Evolutionary conservation across 2,329 filamentous ascomycete species (phyloP).

Genomic region (Verticillium nubilum): DNA sequence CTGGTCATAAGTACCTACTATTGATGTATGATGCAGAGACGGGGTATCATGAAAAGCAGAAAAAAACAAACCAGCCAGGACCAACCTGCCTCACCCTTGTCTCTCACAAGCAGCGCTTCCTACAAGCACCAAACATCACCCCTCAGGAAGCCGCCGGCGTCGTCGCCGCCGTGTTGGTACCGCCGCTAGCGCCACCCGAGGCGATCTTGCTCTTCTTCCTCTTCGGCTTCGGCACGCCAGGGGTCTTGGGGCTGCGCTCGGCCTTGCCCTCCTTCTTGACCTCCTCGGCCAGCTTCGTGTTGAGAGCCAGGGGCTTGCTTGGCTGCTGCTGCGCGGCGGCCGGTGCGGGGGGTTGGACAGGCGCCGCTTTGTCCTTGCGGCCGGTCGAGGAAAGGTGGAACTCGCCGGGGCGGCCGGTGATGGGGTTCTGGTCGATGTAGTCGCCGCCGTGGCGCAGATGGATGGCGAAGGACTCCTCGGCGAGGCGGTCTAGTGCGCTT

Average conservation of each 20-base stretch:
- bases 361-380: conserved; percentile 35
- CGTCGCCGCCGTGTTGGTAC: neutral
- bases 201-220: conserved; percentile 42
- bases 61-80: neutral
- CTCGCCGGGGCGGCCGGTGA: conserved; percentile 59
- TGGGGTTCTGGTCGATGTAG: conserved; percentile 64
- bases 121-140: neutral
- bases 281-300: conserved; percentile 34
- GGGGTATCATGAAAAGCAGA: neutral
- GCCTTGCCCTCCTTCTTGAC: conserved; percentile 40
- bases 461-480: conserved; percentile 53
- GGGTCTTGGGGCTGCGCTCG: conserved; percentile 37
- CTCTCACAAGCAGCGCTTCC: neutral
- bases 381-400: conserved; percentile 61
- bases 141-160: neutral
- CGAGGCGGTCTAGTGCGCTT: conserved; percentile 35
- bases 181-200: conserved; percentile 1
- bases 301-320: conserved; percentile 22
- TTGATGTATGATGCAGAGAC: neutral
- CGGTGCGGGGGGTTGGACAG: conserved; percentile 5
- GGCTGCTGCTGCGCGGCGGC: conserved; percentile 3
- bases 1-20: neutral
- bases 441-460: conserved; percentile 57
- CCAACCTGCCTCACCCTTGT: neutral
- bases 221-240: conserved; percentile 36